A percentile compares a stretch with the other conserved stretches of the same genome.
Evolutionary conservation across 148 eudicot species (phyloP).

Genomic region (Mesembryanthemum crystallinum): DNA sequence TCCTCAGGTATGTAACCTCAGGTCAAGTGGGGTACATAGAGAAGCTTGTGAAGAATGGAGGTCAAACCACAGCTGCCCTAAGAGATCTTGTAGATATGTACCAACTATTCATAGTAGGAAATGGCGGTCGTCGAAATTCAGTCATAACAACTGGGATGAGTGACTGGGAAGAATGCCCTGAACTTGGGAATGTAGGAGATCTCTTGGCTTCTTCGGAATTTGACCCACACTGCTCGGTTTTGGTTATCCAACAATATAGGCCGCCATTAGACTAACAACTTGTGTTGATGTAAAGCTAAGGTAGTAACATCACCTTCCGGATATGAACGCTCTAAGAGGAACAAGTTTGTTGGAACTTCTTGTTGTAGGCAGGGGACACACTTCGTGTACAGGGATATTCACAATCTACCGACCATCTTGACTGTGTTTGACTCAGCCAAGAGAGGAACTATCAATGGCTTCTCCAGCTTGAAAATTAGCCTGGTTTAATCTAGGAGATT

Average conservation of each 20-base stretch:
- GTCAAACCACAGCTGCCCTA: slow-evolving; percentile 62
- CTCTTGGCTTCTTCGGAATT: slow-evolving; percentile 87
- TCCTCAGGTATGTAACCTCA: slow-evolving; percentile 72
- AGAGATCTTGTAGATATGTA: slow-evolving; percentile 78
- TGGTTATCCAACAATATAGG: slow-evolving; percentile 72
- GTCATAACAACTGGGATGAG: slow-evolving; percentile 68
- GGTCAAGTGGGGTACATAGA: slow-evolving; percentile 88
- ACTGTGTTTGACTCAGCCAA: neutral
- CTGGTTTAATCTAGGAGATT: neutral
- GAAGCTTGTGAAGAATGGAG: slow-evolving; percentile 74
- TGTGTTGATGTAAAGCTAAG: neutral
- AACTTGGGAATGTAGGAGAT: slow-evolving; percentile 89
- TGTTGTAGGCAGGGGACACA: neutral
- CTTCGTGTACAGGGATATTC: slow-evolving; percentile 3
- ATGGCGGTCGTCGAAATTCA: slow-evolving; percentile 58
- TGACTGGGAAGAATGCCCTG: slow-evolving; percentile 98
- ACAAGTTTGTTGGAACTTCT: neutral
- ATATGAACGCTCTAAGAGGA: neutral
- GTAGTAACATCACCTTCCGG: neutral
- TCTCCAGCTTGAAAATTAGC: neutral
- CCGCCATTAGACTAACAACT: slow-evolving; percentile 32
- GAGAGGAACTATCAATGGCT: neutral
- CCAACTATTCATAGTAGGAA: slow-evolving; percentile 79
- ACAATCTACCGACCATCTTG: neutral
- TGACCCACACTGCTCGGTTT: slow-evolving; percentile 68